These are phyloP conservation scores for Xanthoconium purpureum DNA, from an alignment of 768 basidiomycete species.

Conservation along the genomic window DNA sequence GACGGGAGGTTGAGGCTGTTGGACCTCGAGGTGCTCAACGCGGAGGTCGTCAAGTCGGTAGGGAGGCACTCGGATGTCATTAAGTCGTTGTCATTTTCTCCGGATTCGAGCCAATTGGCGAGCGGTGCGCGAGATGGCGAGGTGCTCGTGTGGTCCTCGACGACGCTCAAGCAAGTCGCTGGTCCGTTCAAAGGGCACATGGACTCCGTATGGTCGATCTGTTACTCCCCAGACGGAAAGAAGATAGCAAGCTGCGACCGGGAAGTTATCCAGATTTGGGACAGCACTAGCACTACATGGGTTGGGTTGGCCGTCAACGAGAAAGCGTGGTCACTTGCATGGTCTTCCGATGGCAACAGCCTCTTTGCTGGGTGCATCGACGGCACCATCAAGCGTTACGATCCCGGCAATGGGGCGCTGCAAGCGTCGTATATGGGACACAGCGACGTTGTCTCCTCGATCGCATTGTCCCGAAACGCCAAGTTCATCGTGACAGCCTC, in stretches of 20 bases:
- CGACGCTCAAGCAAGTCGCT: conserved; percentile 2
- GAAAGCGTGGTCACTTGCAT: conserved; percentile 22
- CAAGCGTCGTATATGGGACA: conserved; percentile 11
- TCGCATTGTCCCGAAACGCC: conserved; percentile 16
- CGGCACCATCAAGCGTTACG: conserved; percentile 14
- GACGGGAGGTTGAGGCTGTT: conserved; percentile 15
- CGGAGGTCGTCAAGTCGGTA: neutral
- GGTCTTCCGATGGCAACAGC: conserved; percentile 13
- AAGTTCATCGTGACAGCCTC: conserved; percentile 29
- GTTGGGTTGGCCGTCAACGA: neutral
- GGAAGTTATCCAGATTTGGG: conserved; percentile 17
- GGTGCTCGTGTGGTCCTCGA: conserved; percentile 16
- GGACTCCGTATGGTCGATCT: conserved; percentile 16
- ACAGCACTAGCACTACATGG: conserved; percentile 1
- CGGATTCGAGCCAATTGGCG: conserved; percentile 12
- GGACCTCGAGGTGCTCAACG: neutral
- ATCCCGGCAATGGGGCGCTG: conserved; percentile 4
- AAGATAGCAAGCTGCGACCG: conserved; percentile 22
- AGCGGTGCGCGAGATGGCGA: conserved; percentile 19
- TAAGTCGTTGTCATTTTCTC: conserved; percentile 19
- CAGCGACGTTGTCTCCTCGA: conserved; percentile 16
- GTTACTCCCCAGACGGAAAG: conserved; percentile 19
- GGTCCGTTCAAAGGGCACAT: conserved; percentile 9
- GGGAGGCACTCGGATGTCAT: conserved; percentile 3
- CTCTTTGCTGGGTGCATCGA: conserved; percentile 19